Evolutionary conservation across 495 filamentous ascomycete genomes (phyloP), one percentile per base, ranked within the genome.

Genomic region (Amphirosellinia nigrospora): DNA sequence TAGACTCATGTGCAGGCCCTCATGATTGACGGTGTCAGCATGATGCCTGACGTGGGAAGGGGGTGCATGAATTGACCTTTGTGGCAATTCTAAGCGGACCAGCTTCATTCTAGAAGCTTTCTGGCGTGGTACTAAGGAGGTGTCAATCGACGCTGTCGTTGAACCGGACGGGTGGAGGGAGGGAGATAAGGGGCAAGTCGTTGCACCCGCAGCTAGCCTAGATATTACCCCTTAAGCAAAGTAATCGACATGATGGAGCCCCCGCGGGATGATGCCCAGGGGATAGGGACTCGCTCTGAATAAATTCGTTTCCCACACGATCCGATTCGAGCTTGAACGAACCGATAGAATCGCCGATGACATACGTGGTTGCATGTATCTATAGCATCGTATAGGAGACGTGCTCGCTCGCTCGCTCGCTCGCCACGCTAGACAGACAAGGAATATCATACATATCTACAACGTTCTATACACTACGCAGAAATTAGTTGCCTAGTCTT

Each of bases 281-380:
- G 28, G 38, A 28, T 32, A 28, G 23, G 28, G 41, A 46, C 15
- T 0, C n/a, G 15, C 36, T 63, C 23, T 30, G 50, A 28, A 53
- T 5, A 53, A 30, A 53, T 13, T 16, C 0, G 2, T 19, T 41
- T 34, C 23, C 41, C 41, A 64, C 16, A 50, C 46, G 63, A 52
- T 65, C 63, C 46, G 45, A 53, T 52, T 65, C 41, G 63, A 41
- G 32, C 45, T 28, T 64, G 16, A 36, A 21, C 28, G 41, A 48
- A 52, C 48, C 21, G 23, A 30, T 16, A 53, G 13, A 53, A 53
- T 26, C 23, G 50, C 50, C 50, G 50, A 28, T 16, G 26, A 30
- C 13, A 26, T 53, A 53, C 50, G 1, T 64, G 32, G 16, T 21
- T 50, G 9, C 9, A 36, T 9, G 13, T 16, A 32, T 62, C 10